Percentiles rank a stretch among this genome's conserved stretches.
phyloP scores from a whole-genome alignment of 78 protist species.

The Corallochytrium limacisporum region DNA sequence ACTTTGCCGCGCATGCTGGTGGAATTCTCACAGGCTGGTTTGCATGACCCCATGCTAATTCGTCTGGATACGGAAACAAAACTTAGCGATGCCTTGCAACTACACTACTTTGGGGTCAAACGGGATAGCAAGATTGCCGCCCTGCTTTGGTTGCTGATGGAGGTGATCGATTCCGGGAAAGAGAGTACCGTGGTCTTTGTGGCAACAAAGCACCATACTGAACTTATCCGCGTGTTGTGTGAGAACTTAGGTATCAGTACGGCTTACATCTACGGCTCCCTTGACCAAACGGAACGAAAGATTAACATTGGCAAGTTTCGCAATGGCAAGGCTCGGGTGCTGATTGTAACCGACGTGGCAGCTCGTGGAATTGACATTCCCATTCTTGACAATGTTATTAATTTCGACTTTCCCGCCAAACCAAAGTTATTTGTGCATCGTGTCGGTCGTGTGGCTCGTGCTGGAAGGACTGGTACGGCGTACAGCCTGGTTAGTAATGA shows the following conservation, averaged over 20 bases:
- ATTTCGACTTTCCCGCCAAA: conserved; percentile 90
- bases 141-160: conserved; percentile 41
- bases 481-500: conserved; percentile 73
- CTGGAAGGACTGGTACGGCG: conserved; percentile 87
- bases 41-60: conserved; percentile 67
- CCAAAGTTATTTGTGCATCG: conserved; percentile 95
- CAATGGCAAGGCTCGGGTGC: neutral
- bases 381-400: conserved; percentile 89
- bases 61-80: conserved; percentile 84
- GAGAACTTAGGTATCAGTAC: neutral
- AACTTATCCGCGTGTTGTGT: conserved; percentile 29
- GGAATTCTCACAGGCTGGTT: conserved; percentile 66
- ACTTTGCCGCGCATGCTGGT: conserved; percentile 84
- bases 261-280: conserved; percentile 67
- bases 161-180: conserved; percentile 12
- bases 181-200: conserved; percentile 77
- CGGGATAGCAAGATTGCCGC: conserved; percentile 65
- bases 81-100: conserved; percentile 47
- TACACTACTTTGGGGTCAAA: conserved; percentile 35
- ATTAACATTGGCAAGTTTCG: conserved; percentile 67
- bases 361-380: conserved; percentile 99
- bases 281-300: conserved; percentile 80
- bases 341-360: conserved; percentile 97
- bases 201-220: conserved; percentile 78
- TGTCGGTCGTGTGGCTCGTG: conserved; percentile 98